Evolutionary conservation across 225 moss, liverwort and hornwort genomes (phyloP).

Genomic region (Neckera pumila): DNA sequence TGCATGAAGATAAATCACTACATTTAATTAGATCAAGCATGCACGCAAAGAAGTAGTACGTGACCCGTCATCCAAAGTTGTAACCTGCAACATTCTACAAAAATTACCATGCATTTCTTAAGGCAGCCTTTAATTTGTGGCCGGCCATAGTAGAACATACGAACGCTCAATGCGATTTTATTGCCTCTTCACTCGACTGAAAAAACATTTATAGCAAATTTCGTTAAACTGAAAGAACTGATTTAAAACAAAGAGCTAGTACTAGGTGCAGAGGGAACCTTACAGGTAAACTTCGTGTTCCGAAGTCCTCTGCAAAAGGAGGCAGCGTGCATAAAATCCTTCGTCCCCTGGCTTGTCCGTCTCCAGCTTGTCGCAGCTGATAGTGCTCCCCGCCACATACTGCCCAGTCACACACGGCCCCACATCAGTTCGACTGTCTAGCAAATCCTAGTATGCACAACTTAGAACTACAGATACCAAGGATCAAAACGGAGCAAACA

Average conservation of each 20-base stretch:
- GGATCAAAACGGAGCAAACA: neutral
- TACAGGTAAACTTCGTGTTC: conserved; percentile 66
- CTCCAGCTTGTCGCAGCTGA: conserved; percentile 39
- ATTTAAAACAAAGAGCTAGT: neutral
- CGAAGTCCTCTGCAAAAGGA: conserved; percentile 55
- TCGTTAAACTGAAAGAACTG: neutral
- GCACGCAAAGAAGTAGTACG: neutral
- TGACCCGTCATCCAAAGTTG: neutral
- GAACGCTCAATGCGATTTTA: neutral
- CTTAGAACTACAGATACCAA: neutral
- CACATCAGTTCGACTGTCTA: neutral
- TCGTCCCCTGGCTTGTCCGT: conserved; percentile 60
- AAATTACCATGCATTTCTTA: too few relatives aligned
- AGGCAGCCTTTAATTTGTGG: neutral
- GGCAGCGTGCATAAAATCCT: conserved; percentile 56
- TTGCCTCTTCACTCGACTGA: neutral
- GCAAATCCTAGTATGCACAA: neutral
- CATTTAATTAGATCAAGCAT: neutral
- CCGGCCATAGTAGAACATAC: neutral
- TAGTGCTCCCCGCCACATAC: conserved; percentile 53
- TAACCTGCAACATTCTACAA: neutral
- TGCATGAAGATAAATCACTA: neutral
- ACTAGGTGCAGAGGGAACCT: neutral
- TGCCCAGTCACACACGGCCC: conserved; percentile 1
- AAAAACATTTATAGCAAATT: neutral